Evolutionary conservation across 371 early-diverging fungal genomes (phyloP), one percentile per base, ranked within the genome.

Genomic region (Circinella minor): DNA sequence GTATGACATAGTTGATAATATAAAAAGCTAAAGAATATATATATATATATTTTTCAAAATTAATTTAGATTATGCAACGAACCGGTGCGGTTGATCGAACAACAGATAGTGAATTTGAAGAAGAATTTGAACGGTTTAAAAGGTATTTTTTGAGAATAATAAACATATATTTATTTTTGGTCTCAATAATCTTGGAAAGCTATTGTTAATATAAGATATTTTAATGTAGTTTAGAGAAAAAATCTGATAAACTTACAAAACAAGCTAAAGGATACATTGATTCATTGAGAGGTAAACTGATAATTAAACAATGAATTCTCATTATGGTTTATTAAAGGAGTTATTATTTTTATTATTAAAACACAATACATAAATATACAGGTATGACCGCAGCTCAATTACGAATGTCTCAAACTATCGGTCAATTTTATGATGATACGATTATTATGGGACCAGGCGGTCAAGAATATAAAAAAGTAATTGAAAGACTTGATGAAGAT

Each of bases 211-310:
- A 34, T n/a, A 57, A 8, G 9, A 20, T 10, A 47, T 47, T 11
- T 47, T 3, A 15, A 11, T 47, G 5, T 51, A 51, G 51, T n/a
- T 85, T 96, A 38, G 97, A 97, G 76, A 77, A 85, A 36, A 96
- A 97, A 63, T 87, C 92, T 3, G 95, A 96, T 71, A 90, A 87
- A 55, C 83, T 98, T 6, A 89, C 95, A 71, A 93, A 91, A 68
- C 96, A 98, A 77, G 90, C 98, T n/a, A 95, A 94, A 77, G 95
- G 95, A 36, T 98, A 97, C 77, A 84, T 96, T 47, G 92, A 94
- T 70, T 89, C 96, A 20, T 84, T 98, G 48, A 73, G 93, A 80
- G 91, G 94, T 91, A 80, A 27, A 27, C 27, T 27, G 27, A 27
- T 27, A 27, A 27, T 27, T 27, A 27, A 27, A 27, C 27, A 27